These are phyloP conservation scores for Nyctanthes arbortristis DNA, from an alignment of 257 asterid genomes.

Conservation along the genomic window DNA sequence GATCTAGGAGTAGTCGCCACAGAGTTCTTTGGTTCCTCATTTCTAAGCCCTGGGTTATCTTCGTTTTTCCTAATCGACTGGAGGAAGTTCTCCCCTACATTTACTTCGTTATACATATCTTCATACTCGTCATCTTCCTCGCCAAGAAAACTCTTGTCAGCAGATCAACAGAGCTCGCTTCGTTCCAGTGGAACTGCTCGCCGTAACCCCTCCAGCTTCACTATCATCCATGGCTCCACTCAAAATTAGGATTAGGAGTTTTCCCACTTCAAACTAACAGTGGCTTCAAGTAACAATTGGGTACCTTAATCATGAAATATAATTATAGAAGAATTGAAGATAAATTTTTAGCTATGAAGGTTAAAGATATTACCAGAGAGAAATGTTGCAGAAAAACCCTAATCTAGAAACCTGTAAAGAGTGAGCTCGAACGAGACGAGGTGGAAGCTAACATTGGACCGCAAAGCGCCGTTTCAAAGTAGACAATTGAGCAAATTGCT, in stretches of 20 bases:
- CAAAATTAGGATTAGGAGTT: slow-evolving; percentile 23
- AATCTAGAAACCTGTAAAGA: not conserved
- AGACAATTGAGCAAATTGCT: no score
- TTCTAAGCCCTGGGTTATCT: slow-evolving; percentile 39
- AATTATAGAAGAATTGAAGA: not conserved
- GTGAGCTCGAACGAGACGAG: no score
- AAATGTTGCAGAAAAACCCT: not conserved
- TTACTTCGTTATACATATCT: slow-evolving; percentile 93
- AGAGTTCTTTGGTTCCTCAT: slow-evolving; percentile 46
- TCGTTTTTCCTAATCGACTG: slow-evolving; percentile 62
- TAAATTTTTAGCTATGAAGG: not conserved
- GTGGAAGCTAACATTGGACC: no score
- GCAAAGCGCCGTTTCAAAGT: no score
- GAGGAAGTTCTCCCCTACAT: slow-evolving; percentile 86
- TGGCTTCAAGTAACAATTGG: not conserved
- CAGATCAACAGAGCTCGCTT: slow-evolving; percentile 82
- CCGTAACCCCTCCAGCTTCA: slow-evolving; percentile 45
- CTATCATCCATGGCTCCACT: slow-evolving; percentile 52
- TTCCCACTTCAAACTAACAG: not conserved
- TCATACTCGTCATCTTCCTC: slow-evolving; percentile 94
- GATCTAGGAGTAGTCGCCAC: slow-evolving; percentile 21
- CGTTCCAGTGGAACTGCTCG: slow-evolving; percentile 70
- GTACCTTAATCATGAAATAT: not conserved
- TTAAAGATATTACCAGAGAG: not conserved
- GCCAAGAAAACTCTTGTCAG: slow-evolving; percentile 69